A percentile compares a stretch with the other conserved stretches of the same genome.
Evolutionary conservation across 73 alveolate genomes (phyloP).

Genomic region (Paramecium bursaria): DNA sequence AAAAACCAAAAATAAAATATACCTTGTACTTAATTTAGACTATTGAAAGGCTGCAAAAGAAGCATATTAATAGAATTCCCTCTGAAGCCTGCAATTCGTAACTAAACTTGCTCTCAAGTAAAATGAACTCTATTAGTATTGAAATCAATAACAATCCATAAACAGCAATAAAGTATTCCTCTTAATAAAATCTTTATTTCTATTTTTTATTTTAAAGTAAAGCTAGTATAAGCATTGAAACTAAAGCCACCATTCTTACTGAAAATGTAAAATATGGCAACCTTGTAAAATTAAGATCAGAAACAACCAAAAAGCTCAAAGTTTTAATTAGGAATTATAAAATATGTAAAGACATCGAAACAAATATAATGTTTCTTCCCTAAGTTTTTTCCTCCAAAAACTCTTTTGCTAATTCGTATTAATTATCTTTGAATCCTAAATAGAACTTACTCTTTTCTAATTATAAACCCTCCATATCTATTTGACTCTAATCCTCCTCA

Average conservation of each 20-base stretch:
- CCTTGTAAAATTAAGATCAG: background rate
- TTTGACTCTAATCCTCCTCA: slow-evolving; percentile 44
- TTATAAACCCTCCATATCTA: slow-evolving; percentile 8
- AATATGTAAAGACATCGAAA: slow-evolving; percentile 10
- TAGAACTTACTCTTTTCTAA: slow-evolving; percentile 27
- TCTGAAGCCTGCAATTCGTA: slow-evolving; percentile 49
- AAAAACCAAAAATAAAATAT: background rate
- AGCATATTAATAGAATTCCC: slow-evolving; percentile 49
- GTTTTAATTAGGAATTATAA: slow-evolving; percentile 18
- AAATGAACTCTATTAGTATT: slow-evolving; percentile 5
- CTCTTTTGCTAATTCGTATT: slow-evolving; percentile 37
- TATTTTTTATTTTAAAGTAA: slow-evolving; percentile 5
- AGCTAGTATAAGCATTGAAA: slow-evolving; percentile 2
- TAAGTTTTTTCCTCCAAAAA: slow-evolving; percentile 28
- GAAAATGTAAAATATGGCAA: background rate
- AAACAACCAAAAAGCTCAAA: background rate
- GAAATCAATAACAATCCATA: background rate
- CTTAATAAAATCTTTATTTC: slow-evolving; percentile 16
- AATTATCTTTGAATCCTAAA: background rate
- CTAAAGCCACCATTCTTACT: background rate
- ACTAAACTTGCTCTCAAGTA: background rate
- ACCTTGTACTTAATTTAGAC: slow-evolving; percentile 19
- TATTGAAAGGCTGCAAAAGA: slow-evolving; percentile 37
- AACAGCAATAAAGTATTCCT: background rate
- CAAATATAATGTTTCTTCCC: slow-evolving; percentile 20